These are phyloP conservation scores for Spergularia bocconei DNA, from an alignment of 148 eudicot genomes.

Conservation along the genomic window DNA sequence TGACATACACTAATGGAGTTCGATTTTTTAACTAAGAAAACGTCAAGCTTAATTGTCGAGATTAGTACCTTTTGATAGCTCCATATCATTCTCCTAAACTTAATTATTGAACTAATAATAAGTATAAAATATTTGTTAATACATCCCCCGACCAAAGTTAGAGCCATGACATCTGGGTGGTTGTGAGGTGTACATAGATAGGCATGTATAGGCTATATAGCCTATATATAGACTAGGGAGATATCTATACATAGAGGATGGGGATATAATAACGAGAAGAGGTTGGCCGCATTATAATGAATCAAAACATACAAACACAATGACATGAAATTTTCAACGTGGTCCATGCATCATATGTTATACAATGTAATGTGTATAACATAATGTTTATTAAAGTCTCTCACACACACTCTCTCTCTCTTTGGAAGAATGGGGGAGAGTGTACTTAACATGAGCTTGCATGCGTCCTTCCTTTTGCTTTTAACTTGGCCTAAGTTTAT, in stretches of 20 bases:
- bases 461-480: constrained; percentile 17
- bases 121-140: too few relatives aligned
- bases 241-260: not conserved
- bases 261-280: constrained; percentile 24
- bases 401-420: not conserved
- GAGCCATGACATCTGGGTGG: constrained; percentile 15
- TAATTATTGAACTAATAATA: too few relatives aligned
- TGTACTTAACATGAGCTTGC: not conserved
- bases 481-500: not conserved
- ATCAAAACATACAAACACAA: not conserved
- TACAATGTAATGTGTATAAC: too few relatives aligned
- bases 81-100: too few relatives aligned
- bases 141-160: not conserved
- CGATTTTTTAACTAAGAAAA: too few relatives aligned
- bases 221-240: constrained; percentile 1
- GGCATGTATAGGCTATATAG: not conserved
- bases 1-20: too few relatives aligned
- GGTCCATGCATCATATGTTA: constrained; percentile 10
- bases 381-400: not conserved
- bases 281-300: constrained; percentile 18
- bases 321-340: constrained; percentile 10
- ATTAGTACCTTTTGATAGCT: too few relatives aligned
- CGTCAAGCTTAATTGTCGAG: too few relatives aligned
- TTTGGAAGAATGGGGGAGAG: not conserved
- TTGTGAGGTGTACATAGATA: constrained; percentile 8